phyloP scores from a whole-genome alignment of 306 rosid species.

The Elaeagnus macrophylla region DNA sequence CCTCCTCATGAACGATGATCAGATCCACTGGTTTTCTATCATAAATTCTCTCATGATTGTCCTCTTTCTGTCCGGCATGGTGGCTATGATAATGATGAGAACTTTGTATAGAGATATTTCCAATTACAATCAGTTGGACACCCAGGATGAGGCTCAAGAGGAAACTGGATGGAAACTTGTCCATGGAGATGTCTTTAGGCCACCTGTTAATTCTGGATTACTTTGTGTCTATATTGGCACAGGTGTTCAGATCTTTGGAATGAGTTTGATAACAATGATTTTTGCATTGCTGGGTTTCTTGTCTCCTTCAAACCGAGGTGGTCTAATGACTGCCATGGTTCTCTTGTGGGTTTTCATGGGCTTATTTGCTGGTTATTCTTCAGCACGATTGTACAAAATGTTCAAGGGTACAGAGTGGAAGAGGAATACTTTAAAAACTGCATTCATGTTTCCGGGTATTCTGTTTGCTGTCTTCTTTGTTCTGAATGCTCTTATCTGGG shows the following conservation, averaged over 20 bases:
- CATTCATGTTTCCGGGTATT: conserved; percentile 97
- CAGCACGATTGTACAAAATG: conserved; percentile 97
- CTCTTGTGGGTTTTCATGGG: conserved; percentile 99
- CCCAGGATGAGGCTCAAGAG: conserved; percentile 99
- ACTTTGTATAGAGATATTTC: conserved; percentile 93
- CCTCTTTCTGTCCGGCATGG: conserved; percentile 98
- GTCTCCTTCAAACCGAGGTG: conserved; percentile 98
- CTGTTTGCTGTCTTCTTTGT: conserved; percentile 81
- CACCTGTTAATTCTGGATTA: conserved; percentile 78
- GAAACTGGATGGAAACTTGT: conserved; percentile 99
- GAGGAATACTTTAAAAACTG: conserved; percentile 90
- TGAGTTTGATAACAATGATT: conserved; percentile 97
- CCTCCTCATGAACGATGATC: conserved; percentile 99
- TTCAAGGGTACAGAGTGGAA: conserved; percentile 98
- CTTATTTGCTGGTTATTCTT: conserved; percentile 90
- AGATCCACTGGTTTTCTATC: conserved; percentile 99
- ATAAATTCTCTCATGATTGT: conserved; percentile 97
- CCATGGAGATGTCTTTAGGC: conserved; percentile 90
- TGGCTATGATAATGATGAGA: conserved; percentile 99
- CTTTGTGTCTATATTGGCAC: conserved; percentile 97
- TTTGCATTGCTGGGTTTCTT: conserved; percentile 96
- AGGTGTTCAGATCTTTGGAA: conserved; percentile 88
- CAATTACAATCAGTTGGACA: conserved; percentile 93
- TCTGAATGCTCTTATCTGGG: conserved; percentile 93
- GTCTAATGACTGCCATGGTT: conserved; percentile 99